phyloP scores from a whole-genome alignment of 768 basidiomycete species.

The Gyrodon lividus region DNA sequence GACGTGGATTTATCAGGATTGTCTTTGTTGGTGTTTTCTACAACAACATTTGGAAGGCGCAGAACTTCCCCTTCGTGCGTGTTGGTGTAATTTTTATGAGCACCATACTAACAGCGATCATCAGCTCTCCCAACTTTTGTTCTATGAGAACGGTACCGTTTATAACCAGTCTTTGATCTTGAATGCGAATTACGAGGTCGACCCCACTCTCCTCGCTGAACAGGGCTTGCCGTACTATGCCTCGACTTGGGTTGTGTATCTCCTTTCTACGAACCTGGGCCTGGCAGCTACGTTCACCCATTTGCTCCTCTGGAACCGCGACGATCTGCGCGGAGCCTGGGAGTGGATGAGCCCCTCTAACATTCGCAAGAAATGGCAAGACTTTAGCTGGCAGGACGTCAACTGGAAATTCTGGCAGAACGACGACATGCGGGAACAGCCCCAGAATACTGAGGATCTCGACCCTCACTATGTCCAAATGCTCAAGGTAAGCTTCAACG shows the following conservation, averaged over 20 bases:
- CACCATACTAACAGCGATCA: conserved; percentile 8
- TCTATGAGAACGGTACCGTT: conserved; percentile 48
- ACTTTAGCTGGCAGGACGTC: conserved; percentile 29
- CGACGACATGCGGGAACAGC: conserved; percentile 19
- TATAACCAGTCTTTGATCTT: conserved; percentile 56
- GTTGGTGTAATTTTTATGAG: conserved; percentile 22
- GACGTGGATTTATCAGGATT: conserved; percentile 17
- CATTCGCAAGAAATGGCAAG: conserved; percentile 24
- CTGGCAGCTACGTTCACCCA: conserved; percentile 52
- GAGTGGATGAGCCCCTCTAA: conserved; percentile 40
- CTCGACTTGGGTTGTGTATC: conserved; percentile 21
- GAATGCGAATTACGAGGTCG: conserved; percentile 50
- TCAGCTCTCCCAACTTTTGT: conserved; percentile 46
- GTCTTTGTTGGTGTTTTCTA: conserved; percentile 39
- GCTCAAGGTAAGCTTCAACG: conserved; percentile 30
- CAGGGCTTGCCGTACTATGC: conserved; percentile 37
- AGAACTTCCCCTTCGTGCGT: conserved; percentile 57
- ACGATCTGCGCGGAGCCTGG: conserved; percentile 48
- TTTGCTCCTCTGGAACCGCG: conserved; percentile 52
- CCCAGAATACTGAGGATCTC: conserved; percentile 38
- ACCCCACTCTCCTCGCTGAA: conserved; percentile 45
- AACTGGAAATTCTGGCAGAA: conserved; percentile 39
- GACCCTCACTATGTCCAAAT: conserved; percentile 61
- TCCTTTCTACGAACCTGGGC: conserved; percentile 20
- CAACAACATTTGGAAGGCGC: conserved; percentile 55